A percentile compares a stretch with the other conserved stretches of the same genome.
phyloP scores from a whole-genome alignment of 1,284 basidiomycete species.

The Tilletiaria anomala region DNA sequence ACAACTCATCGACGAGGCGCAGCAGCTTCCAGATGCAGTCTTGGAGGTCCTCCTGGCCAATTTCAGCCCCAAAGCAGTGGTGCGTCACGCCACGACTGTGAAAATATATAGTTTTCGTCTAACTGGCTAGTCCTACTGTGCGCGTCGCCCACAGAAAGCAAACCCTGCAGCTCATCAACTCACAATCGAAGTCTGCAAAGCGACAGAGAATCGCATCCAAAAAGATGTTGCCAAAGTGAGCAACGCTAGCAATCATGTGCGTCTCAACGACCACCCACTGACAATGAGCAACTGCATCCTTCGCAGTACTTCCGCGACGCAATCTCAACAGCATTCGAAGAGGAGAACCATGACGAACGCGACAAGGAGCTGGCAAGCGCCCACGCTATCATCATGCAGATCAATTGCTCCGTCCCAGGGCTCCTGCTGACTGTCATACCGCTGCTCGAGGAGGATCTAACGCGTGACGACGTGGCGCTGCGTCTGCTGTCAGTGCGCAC shows the following conservation, averaged over 20 bases:
- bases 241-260: too few species aligned
- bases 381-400: conserved; percentile 70
- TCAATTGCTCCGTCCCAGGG: conserved; percentile 65
- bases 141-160: conserved; percentile 48
- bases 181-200: conserved; percentile 75
- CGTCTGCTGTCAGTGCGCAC: conserved; percentile 66
- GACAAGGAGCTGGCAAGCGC: conserved; percentile 48
- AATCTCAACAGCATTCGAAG: conserved; percentile 41
- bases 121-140: conserved; percentile 1
- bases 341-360: conserved; percentile 20
- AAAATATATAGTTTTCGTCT: not conserved
- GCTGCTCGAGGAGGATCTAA: conserved; percentile 77
- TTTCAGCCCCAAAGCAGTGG: conserved; percentile 58
- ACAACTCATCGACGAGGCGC: conserved; percentile 73
- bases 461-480: conserved; percentile 58
- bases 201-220: conserved; percentile 69
- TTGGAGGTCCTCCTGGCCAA: conserved; percentile 70
- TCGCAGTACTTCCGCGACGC: conserved; percentile 45
- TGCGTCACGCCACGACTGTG: not conserved
- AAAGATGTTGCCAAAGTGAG: conserved; percentile 60
- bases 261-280: not conserved
- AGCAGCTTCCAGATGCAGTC: conserved; percentile 58
- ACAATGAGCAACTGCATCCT: too few species aligned
- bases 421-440: conserved; percentile 81
- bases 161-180: conserved; percentile 55